phyloP scores from a whole-genome alignment of 306 rosid genomes.

The Rosa lucieae region DNA sequence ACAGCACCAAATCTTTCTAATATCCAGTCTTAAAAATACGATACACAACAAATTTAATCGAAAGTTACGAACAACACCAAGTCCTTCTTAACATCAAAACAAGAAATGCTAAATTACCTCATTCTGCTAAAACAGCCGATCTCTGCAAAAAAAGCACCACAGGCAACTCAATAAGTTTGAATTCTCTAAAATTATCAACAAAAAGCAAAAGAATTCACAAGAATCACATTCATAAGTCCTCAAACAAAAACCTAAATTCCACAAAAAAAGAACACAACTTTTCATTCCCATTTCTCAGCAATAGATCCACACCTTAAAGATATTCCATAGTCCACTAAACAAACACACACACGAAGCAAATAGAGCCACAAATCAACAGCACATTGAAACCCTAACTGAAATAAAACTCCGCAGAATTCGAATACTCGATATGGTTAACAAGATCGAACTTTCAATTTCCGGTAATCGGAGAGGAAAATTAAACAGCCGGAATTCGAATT shows the following conservation, averaged over 20 bases:
- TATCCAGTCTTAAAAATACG: background rate
- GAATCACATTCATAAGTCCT: background rate
- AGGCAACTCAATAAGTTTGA: constrained; percentile 28
- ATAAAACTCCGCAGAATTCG: background rate
- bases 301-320: constrained; percentile 5
- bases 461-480: background rate
- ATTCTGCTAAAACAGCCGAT: constrained; percentile 39
- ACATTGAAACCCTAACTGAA: constrained; percentile 3
- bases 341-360: background rate
- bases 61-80: background rate
- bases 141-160: constrained; percentile 28
- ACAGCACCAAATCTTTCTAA: background rate
- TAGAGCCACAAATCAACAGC: constrained; percentile 4
- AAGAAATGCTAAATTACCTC: constrained; percentile 49
- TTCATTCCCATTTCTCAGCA: constrained; percentile 17
- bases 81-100: background rate
- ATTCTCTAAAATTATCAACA: constrained; percentile 35
- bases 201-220: background rate
- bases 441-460: background rate
- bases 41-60: background rate
- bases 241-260: background rate
- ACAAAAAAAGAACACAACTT: background rate
- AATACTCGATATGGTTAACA: background rate
- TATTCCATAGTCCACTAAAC: background rate
- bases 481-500: background rate